A percentile compares a stretch with the other conserved stretches of the same genome.
Evolutionary conservation across 2,329 filamentous ascomycete genomes (phyloP).

Genomic region (Anthostomella pinea): DNA sequence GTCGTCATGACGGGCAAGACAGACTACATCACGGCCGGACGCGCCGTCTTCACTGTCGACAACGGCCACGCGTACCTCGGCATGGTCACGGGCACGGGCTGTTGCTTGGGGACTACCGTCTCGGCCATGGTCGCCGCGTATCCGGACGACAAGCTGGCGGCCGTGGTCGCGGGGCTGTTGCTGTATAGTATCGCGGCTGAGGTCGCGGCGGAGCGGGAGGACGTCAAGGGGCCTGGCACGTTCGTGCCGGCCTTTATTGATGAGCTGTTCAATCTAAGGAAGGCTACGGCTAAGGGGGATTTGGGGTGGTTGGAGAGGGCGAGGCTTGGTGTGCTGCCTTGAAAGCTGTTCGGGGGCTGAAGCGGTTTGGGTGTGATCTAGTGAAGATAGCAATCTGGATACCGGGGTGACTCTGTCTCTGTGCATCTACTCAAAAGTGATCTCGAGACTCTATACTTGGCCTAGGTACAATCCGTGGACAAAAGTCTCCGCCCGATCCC

Average conservation of each 20-base stretch:
- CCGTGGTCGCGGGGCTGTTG: constrained; percentile 68
- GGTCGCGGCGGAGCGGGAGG: constrained; percentile 57
- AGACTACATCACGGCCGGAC: constrained; percentile 77
- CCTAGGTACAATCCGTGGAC: too few species aligned
- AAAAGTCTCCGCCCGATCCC: too few species aligned
- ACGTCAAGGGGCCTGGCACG: constrained; percentile 76
- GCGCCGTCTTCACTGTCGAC: constrained; percentile 60
- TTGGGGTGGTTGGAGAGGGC: constrained; percentile 50
- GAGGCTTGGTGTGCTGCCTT: constrained; percentile 42
- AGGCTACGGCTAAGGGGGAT: constrained; percentile 46
- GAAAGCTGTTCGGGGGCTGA: background rate
- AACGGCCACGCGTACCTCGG: constrained; percentile 76
- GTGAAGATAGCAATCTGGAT: background rate
- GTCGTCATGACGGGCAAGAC: constrained; percentile 78
- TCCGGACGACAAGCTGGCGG: constrained; percentile 63
- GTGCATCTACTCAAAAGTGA: too few species aligned
- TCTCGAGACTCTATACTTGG: too few species aligned
- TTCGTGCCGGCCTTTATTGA: constrained; percentile 88
- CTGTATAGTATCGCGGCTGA: constrained; percentile 77
- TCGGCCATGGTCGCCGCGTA: constrained; percentile 70
- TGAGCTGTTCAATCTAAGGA: constrained; percentile 53
- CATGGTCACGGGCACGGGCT: constrained; percentile 76
- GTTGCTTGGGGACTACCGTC: constrained; percentile 78
- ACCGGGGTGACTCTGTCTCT: too few species aligned
- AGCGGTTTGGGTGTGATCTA: too few species aligned